Conservation (phyloP, 2,329 filamentous ascomycete species). For the Ploettnerulaceae sp. region DNA sequence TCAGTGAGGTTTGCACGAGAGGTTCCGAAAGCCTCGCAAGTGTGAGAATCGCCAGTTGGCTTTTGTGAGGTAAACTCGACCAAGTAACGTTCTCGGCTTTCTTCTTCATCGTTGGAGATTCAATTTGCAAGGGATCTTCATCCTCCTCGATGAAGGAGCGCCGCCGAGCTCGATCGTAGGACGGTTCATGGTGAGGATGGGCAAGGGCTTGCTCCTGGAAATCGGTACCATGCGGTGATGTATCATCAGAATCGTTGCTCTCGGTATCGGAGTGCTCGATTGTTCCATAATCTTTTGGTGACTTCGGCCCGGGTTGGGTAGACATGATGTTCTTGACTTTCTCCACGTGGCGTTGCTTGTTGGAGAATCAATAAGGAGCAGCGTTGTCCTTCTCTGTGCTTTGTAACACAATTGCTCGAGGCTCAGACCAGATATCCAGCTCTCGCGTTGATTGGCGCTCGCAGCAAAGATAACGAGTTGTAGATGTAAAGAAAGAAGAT, state of each 20-base stretch:
- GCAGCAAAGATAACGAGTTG: not conserved
- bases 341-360: no score
- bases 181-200: constrained; percentile 7
- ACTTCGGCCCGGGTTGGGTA: constrained; percentile 4
- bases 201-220: constrained; percentile 7
- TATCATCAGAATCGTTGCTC: constrained; percentile 9
- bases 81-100: constrained; percentile 51
- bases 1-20: constrained; percentile 65
- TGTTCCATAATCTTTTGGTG: constrained; percentile 12
- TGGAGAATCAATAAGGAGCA: no score
- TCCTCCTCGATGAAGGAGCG: constrained; percentile 27
- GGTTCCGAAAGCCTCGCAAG: constrained; percentile 79
- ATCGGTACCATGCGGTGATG: constrained; percentile 20
- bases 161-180: constrained; percentile 16
- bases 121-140: constrained; percentile 29
- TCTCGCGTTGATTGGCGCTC: not conserved
- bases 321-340: not conserved
- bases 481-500: not conserved
- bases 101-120: constrained; percentile 21
- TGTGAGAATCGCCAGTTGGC: constrained; percentile 73
- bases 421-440: not conserved
- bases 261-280: constrained; percentile 14
- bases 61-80: constrained; percentile 71
- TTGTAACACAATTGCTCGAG: not conserved
- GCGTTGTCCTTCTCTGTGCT: not conserved